These are phyloP conservation scores for Trichophyton rubrum DNA, from an alignment of 2,329 filamentous ascomycete genomes.

Conservation along the genomic window DNA sequence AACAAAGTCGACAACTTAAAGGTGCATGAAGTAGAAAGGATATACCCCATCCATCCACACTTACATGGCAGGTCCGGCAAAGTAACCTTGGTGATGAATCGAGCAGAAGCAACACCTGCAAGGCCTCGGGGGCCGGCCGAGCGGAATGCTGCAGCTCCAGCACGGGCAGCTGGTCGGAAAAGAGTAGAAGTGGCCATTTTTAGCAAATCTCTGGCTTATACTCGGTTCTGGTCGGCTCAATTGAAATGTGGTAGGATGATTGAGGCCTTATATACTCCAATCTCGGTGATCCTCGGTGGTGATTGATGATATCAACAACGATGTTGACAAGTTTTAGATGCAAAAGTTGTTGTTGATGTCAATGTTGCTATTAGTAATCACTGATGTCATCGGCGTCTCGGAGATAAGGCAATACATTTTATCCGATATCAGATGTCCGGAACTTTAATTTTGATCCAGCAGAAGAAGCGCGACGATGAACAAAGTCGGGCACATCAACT, in stretches of 20 bases:
- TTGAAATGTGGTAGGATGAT: not conserved
- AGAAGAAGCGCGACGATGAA: too few relatives aligned
- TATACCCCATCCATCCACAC: conserved; percentile 18
- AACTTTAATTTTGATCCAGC: not conserved
- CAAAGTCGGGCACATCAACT: not conserved
- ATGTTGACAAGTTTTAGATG: not conserved
- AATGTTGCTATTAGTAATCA: not conserved
- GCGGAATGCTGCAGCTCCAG: conserved; percentile 40
- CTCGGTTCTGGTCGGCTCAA: not conserved
- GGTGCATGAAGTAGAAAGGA: not conserved
- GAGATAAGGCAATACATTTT: not conserved
- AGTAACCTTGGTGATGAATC: conserved; percentile 79
- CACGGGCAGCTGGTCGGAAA: conserved; percentile 57
- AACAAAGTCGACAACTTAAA: not conserved
- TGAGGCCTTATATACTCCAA: not conserved
- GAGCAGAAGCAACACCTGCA: conserved; percentile 56
- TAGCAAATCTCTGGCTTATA: not conserved
- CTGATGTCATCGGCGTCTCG: not conserved
- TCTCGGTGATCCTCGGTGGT: not conserved
- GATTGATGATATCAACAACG: not conserved
- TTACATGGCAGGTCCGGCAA: conserved; percentile 76
- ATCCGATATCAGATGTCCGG: not conserved
- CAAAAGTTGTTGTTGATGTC: not conserved
- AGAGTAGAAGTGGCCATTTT: conserved; percentile 34
- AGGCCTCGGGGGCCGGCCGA: conserved; percentile 43